Base-by-base conservation (phyloP, 208 protist species). In the Acanthamoeba culbertsoni region DNA sequence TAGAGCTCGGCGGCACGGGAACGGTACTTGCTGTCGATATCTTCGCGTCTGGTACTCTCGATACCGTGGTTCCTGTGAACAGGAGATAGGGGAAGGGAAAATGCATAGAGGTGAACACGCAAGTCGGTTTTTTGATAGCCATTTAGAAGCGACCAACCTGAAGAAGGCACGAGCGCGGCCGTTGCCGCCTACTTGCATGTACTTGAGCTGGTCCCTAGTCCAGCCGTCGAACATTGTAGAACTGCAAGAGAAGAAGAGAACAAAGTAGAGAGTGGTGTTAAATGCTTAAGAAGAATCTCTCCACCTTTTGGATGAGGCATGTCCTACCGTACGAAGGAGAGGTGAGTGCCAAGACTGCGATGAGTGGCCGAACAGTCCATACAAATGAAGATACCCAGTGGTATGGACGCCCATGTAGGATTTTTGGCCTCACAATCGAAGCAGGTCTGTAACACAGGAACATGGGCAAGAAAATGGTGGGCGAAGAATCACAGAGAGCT, bases 381-480 rank as follows among this genome's bases (percentile, higher is more conserved):
- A 96, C 99, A 99, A 65, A 99, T 97, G 91, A 99, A 99, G 79
- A 99, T 97, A 89, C 98, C 99, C 94, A 98, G 99, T 1, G 98
- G 98, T 33, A 99, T 97, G 68, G 98, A 99, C 57, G 98, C 97
- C 98, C 99, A 99, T 71, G 97, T 98, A 16, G 99, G 98, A 82
- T 98, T 99, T 94, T 99, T 99, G 77, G 98, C 96, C 43, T 95
- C 94, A 95, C 99, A 99, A 96, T 99, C 99, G 92, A 99, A 99
- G 96, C 98, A 99, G 18, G 40, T 10, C 91, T 57, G 73, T 42
- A 14, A 59, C 46, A 26, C 20, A 55, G 46, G n/a, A 57, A 77
- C 40, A 26, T 33, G n/a, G n/a, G 26, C 18, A 28, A 35, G 23
- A 33, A 62, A 86, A 55, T 31, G 28, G 14, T 0, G 75, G 6